Base-by-base conservation (phyloP, 441 rosid genomes). In the Adansonia rubrostipa region DNA sequence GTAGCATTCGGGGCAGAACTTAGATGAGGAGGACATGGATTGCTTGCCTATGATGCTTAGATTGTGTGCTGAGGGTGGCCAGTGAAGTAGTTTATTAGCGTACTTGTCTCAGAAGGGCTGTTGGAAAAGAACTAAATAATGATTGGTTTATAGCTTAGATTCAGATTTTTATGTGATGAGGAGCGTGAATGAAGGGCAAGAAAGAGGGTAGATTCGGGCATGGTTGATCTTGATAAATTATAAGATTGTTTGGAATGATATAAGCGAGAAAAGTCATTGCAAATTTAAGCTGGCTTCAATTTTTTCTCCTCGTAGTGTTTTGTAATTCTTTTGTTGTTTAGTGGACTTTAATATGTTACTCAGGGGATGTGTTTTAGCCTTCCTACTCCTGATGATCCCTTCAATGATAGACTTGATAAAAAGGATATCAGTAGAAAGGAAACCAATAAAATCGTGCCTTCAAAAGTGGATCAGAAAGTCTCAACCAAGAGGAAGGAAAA, bases 331-430 rank as follows among this genome's bases (percentile, higher is more conserved):
- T 69, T 22, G 20, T 53, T 47, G 15, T 44, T 47, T 24, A 6
- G 60, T 44, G 44, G 66, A 11, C 3, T 47, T 42, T 45, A 11
- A 73, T 15, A 8, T 79, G 80, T 75, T 66, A 42, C 56, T 63
- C 87, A 93, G 96, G 98, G 97, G 28, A 95, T 95, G 99, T 95
- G 98, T 77, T 95, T 89, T 82, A 91, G 92, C 82, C 98, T 95
- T 77, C 99, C 99, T 22, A 82, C 91, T 48, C 89, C 57, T 8
- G 93, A 92, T 53, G 92, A 93, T 81, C 99, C 98, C 0, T 93
- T 88, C 87, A 92, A 92, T 80, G 98, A 95, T 8, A 81, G 76
- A 47, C 77, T 77, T 14, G 88, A 85, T 8, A 93, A 89, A 79
- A 73, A 77, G n/a, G 86, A 85, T 3, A 20, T 73, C 2, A 66